These are phyloP conservation scores for Mycena polygramma DNA, from an alignment of 768 basidiomycete genomes.

Conservation along the genomic window DNA sequence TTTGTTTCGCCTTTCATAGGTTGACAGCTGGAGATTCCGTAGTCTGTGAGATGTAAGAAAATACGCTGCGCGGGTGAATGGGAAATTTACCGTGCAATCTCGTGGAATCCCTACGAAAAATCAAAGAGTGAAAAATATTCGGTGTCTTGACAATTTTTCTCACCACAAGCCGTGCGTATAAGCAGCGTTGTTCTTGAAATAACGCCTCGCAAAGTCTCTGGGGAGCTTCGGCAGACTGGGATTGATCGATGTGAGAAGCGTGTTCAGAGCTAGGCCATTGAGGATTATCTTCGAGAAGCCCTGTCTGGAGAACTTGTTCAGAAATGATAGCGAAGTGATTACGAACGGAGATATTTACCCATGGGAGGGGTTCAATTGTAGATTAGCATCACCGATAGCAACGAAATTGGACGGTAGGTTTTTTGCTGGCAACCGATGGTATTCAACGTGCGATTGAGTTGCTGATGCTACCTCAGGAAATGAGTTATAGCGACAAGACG, in stretches of 20 bases:
- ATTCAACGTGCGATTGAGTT: constrained; percentile 34
- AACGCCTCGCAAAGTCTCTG: constrained; percentile 11
- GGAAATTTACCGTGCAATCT: constrained; percentile 30
- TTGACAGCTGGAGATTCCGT: constrained; percentile 27
- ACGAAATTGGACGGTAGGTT: constrained; percentile 40
- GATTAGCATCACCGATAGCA: constrained; percentile 40
- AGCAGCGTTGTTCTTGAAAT: constrained; percentile 18
- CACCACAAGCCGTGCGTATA: constrained; percentile 29
- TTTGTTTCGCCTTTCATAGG: constrained; percentile 32
- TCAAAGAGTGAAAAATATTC: not conserved
- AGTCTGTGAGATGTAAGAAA: constrained; percentile 25
- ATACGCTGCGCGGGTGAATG: not conserved
- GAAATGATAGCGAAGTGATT: not conserved
- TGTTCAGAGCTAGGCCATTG: constrained; percentile 39
- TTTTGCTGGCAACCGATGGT: constrained; percentile 31
- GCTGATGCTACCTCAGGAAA: not conserved
- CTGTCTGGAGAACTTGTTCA: constrained; percentile 24
- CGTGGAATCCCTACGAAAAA: constrained; percentile 22
- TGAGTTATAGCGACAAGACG: not conserved
- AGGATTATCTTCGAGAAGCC: constrained; percentile 41
- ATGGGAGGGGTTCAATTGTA: constrained; percentile 39
- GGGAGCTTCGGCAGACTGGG: not conserved
- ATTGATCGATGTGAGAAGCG: constrained; percentile 23
- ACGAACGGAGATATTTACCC: constrained; percentile 28
- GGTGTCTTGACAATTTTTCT: not conserved